A percentile compares a stretch with the other conserved stretches of the same genome.
phyloP scores from a whole-genome alignment of 495 filamentous ascomycete species.

The Penicillium robsamsonii region DNA sequence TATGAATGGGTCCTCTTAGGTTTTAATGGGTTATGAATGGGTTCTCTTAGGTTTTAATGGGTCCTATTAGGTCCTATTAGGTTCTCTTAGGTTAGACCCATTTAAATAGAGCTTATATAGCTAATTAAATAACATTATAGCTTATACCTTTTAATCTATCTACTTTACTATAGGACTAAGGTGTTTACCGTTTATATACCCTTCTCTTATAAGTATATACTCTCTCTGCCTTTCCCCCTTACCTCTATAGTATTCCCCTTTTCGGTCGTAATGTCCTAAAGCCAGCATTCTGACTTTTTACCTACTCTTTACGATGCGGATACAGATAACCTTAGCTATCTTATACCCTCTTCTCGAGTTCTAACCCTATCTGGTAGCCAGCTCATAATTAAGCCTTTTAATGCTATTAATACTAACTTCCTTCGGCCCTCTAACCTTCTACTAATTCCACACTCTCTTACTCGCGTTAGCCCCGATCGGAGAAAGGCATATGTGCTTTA shows the following conservation, averaged over 20 bases:
- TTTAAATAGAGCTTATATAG: too few species aligned
- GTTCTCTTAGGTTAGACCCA: too few species aligned
- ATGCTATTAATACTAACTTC: neutral
- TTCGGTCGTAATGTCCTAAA: neutral
- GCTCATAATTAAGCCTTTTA: neutral
- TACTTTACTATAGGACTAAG: too few species aligned
- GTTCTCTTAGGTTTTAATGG: too few species aligned
- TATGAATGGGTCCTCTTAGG: too few species aligned
- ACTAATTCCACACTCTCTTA: neutral
- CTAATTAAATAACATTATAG: too few species aligned
- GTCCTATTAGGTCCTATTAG: too few species aligned
- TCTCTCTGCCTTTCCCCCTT: neutral
- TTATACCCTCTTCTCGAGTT: neutral
- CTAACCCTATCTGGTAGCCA: neutral
- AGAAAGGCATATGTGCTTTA: slow-evolving; percentile 1
- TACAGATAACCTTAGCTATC: neutral
- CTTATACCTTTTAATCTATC: too few species aligned
- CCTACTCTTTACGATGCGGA: neutral
- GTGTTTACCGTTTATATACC: neutral
- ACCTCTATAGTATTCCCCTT: neutral
- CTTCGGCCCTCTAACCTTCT: neutral
- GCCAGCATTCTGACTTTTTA: neutral
- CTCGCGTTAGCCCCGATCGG: neutral
- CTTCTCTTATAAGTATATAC: neutral
- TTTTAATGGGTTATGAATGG: too few species aligned